Evolutionary conservation across 2,329 filamentous ascomycete species (phyloP), one percentile per base, ranked within the genome.

Genomic region (Clarireedia monteithiana): DNA sequence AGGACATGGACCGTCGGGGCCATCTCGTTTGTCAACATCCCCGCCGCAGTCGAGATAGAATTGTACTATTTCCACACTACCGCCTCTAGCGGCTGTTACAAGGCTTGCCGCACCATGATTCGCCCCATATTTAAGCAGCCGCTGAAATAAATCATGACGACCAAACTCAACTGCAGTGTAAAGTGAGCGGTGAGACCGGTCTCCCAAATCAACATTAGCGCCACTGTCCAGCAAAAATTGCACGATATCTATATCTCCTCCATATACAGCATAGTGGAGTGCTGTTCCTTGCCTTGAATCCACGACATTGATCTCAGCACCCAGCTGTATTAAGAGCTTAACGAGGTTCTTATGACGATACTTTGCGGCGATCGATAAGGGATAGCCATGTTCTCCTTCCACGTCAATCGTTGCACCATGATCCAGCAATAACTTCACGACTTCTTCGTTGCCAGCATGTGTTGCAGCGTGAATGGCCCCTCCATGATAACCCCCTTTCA

Each of bases 391-490:
- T 1, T 4, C n/a, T 5, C 34, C 52, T 6, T 20, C 38, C 15
- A 4, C 14, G 12, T 44, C 27, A 10, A 52, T 45, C 0, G 30
- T 3, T 1, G 39, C 38, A n/a, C 59, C 57, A n/a, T 51, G 12
- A 2, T 56, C 52, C 3, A 63, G n/a, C 15, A 61, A 38, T 3
- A 50, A 5, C 15, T 56, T 34, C 2, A 58, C 48, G 23, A 57
- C 51, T 17, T 50, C 36, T 2, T 40, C 1, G 5, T 45, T 46
- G 14, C 46, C 34, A 2, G 6, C 5, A 2, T 24, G 2, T 15
- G 58, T 34, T 7, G 62, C 57, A 5, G 59, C 56, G 30, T 57
- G 53, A 23, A 63, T 42, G 10, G 40, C 50, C 36, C 14, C 48
- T 6, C 56, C 58, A 40, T 56, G 52, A 5, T 14, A 5, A 1